A percentile compares a stretch with the other conserved stretches of the same genome.
Evolutionary conservation across 2,329 filamentous ascomycete species (phyloP).

Genomic region (Hypoxylon sp.): DNA sequence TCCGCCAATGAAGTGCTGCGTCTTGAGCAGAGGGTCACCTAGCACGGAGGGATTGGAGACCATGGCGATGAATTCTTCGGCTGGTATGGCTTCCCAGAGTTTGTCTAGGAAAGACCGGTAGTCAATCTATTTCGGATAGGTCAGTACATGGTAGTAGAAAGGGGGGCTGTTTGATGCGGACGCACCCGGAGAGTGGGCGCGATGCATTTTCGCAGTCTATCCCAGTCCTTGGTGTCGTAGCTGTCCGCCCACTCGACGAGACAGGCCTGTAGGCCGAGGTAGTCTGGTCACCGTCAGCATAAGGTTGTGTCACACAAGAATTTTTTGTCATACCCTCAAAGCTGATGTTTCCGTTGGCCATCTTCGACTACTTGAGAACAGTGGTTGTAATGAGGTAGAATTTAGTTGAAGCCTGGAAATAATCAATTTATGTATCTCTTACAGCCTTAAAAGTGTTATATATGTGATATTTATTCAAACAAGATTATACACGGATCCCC

Average conservation of each 20-base stretch:
- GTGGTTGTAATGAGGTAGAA: background rate
- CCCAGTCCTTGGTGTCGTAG: constrained; percentile 77
- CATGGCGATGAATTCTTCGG: constrained; percentile 74
- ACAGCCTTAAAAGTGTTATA: constrained; percentile 16
- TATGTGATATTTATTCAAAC: constrained; percentile 11
- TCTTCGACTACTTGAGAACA: constrained; percentile 14
- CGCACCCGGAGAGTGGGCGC: constrained; percentile 70
- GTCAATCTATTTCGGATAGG: constrained; percentile 69
- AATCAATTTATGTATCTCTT: background rate
- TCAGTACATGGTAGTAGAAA: constrained; percentile 5
- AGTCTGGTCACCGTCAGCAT: constrained; percentile 45
- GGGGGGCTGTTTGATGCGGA: constrained; percentile 11
- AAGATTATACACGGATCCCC: constrained; percentile 30
- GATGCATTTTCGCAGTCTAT: constrained; percentile 71
- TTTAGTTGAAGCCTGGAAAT: constrained; percentile 1
- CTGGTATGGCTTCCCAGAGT: constrained; percentile 73
- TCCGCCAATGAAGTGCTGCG: constrained; percentile 75
- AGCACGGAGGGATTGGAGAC: constrained; percentile 70
- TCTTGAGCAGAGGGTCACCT: constrained; percentile 73
- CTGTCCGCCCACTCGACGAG: constrained; percentile 73
- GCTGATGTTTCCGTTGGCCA: constrained; percentile 46
- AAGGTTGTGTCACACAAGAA: background rate
- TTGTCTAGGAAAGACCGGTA: constrained; percentile 76
- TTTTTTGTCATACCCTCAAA: constrained; percentile 46
- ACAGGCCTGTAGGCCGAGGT: constrained; percentile 53